Evolutionary conservation across 2,329 filamentous ascomycete genomes (phyloP), one percentile per base, ranked within the genome.

Genomic region (Ophiostoma triangulosporum): DNA sequence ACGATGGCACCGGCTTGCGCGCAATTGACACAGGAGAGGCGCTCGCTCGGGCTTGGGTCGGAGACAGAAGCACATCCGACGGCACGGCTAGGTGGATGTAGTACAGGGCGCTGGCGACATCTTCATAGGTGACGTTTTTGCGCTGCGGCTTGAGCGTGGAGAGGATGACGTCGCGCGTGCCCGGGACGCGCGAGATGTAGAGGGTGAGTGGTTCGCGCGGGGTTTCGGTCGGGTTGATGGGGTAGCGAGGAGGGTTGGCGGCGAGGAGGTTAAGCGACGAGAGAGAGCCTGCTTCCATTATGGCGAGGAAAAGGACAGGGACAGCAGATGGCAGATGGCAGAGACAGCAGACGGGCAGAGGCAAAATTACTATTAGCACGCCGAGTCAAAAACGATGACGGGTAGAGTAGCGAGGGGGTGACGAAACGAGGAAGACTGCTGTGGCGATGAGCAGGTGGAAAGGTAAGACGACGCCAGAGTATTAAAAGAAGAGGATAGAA

Each of bases 131-230:
- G 58, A 98, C 88, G 56, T 88, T 91, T 66, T 93, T 95, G 40
- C 84, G 76, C 51, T 86, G 83, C 2, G 93, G 93, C 65, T 95
- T 95, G 58, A 93, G 77, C 0, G 93, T 87, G 1, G 91, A 94
- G 46, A 98, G 80, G 61, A 96, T 94, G 54, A 96, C 78, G 74
- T 96, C 91, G 82, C 83, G 81, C 58, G 86, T 95, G 22, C 91
- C 91, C 1, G 93, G 93, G 0, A 98, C 91, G 60, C 91, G 76
- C 33, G 91, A 88, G 60, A 98, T 94, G 69, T 98, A 98, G 38
- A 98, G 77, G 2, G 83, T 81, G 50, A 97, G 68, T 4, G 88
- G 81, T 50, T 88, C 80, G 58, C 83, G 78, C 58, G 73, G 78
- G 61, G 77, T 71, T 60, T 84, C 81, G 3, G 81, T 79, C 5